These are phyloP conservation scores for Chloroidium sp. DNA, from an alignment of 163 green algal species.

Conservation along the genomic window DNA sequence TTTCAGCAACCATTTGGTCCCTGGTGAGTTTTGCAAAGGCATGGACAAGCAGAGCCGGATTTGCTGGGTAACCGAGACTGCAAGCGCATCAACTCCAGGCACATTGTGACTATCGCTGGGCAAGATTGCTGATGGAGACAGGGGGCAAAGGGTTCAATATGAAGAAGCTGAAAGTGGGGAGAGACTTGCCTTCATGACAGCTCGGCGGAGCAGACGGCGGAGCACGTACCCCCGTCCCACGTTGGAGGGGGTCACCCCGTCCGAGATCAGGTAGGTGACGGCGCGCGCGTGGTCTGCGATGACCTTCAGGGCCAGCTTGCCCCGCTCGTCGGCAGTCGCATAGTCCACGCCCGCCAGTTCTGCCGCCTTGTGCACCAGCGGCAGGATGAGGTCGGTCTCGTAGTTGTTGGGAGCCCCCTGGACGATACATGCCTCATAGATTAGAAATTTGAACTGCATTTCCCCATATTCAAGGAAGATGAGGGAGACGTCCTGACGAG, in stretches of 20 bases:
- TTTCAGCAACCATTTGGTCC: neutral
- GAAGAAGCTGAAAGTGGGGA: neutral
- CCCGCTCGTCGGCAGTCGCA: slow-evolving; percentile 19
- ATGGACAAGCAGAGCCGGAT: no score
- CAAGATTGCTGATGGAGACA: neutral
- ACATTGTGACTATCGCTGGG: neutral
- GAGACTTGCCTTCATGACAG: slow-evolving; percentile 65
- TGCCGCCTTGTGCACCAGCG: slow-evolving; percentile 72
- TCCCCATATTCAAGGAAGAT: no score
- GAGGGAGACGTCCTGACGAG: no score
- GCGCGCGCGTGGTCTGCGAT: slow-evolving; percentile 85
- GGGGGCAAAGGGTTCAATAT: neutral
- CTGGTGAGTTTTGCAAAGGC: neutral
- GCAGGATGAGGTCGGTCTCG: slow-evolving; percentile 88
- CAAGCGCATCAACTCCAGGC: neutral
- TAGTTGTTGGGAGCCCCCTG: slow-evolving; percentile 88
- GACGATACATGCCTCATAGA: slow-evolving; percentile 9
- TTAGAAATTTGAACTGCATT: no score
- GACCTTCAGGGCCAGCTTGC: slow-evolving; percentile 71
- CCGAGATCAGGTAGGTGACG: slow-evolving; percentile 80
- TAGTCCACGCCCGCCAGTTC: slow-evolving; percentile 60
- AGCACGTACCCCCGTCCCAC: slow-evolving; percentile 84
- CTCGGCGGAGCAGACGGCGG: slow-evolving; percentile 70
- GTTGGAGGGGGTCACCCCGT: slow-evolving; percentile 84
- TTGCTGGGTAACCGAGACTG: no score